A percentile compares a stretch with the other conserved stretches of the same genome.
Conservation (phyloP, 75 land plant species). For the Gnetum montanum region DNA sequence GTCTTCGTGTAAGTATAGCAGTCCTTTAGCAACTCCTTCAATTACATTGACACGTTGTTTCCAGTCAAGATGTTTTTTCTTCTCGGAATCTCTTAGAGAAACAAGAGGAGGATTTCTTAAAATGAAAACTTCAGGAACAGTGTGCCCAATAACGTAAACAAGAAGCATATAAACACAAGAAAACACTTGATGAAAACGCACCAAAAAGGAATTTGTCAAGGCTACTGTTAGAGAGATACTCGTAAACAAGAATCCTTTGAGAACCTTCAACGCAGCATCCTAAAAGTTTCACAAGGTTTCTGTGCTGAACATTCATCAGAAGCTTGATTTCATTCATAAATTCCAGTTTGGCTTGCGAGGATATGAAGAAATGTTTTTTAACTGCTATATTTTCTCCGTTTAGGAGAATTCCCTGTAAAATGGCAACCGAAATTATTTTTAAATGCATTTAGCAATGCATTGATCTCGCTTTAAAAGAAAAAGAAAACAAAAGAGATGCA, state of each 20-base stretch:
- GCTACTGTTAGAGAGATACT: conserved; percentile 19
- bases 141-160: too few species aligned
- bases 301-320: conserved; percentile 6
- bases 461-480: too few species aligned
- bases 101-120: too few species aligned
- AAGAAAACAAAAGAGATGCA: background rate
- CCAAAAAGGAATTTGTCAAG: conserved; percentile 20
- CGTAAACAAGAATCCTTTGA: conserved; percentile 12
- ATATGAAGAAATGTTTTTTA: background rate
- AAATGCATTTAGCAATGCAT: background rate
- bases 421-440: background rate
- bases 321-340: conserved; percentile 9
- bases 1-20: too few species aligned
- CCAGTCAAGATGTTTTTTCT: too few species aligned
- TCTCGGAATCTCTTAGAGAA: too few species aligned
- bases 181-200: too few species aligned
- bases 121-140: too few species aligned
- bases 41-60: too few species aligned
- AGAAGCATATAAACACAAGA: too few species aligned
- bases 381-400: conserved; percentile 6
- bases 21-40: too few species aligned
- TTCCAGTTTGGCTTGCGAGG: background rate
- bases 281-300: conserved; percentile 7
- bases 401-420: conserved; percentile 2
- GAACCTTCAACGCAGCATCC: conserved; percentile 14